Evolutionary conservation across 1,284 basidiomycete species (phyloP).

Genomic region (Pterulicium gracile): DNA sequence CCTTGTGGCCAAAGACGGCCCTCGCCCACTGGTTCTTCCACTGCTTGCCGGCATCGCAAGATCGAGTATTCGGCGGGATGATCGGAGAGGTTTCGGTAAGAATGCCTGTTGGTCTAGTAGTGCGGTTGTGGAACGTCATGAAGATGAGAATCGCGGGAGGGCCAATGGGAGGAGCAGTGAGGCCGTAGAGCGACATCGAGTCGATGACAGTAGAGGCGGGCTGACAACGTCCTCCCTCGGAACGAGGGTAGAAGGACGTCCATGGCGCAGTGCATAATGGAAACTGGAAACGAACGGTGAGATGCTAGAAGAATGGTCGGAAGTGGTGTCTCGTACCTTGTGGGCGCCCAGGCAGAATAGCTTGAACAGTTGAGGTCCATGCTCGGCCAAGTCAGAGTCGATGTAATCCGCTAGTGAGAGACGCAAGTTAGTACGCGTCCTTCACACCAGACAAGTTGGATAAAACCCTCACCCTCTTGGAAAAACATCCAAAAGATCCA

Average conservation of each 20-base stretch:
- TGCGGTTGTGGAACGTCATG: neutral
- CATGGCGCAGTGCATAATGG: neutral
- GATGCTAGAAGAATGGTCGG: neutral
- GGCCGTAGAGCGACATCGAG: neutral
- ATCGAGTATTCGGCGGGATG: neutral
- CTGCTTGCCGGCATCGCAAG: neutral
- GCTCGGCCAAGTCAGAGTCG: neutral
- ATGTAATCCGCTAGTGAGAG: constrained; percentile 33
- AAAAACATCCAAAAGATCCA: constrained; percentile 70
- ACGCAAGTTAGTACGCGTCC: no score
- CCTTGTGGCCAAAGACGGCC: neutral
- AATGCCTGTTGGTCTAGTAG: neutral
- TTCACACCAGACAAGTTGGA: constrained; percentile 4
- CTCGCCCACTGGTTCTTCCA: neutral
- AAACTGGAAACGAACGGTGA: neutral
- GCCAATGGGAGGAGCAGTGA: neutral
- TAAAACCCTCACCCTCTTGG: constrained; percentile 35
- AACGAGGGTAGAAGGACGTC: neutral
- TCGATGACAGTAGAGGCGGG: no score
- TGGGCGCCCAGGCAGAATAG: neutral
- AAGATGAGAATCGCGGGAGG: neutral
- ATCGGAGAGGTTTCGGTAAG: neutral
- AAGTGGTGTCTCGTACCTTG: constrained; percentile 1
- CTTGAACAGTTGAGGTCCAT: neutral
- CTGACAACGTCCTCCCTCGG: neutral